These are phyloP conservation scores for Pyrenophora seminiperda DNA, from an alignment of 2,329 filamentous ascomycete genomes.

Conservation along the genomic window DNA sequence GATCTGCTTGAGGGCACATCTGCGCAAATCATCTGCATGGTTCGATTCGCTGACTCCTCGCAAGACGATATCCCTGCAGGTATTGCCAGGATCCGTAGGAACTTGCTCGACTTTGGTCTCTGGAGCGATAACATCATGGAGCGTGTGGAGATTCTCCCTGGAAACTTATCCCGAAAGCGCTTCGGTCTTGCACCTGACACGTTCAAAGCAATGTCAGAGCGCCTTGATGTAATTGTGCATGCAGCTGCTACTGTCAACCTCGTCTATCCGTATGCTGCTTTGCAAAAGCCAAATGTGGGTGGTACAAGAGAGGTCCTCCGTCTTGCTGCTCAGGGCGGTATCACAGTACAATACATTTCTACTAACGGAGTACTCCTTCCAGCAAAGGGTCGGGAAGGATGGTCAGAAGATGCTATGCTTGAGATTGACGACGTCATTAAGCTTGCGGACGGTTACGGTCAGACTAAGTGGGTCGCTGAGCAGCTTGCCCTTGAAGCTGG, in stretches of 20 bases:
- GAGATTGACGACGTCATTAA: conserved; percentile 70
- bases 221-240: conserved; percentile 75
- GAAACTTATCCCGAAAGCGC: conserved; percentile 70
- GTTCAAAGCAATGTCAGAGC: conserved; percentile 68
- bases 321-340: conserved; percentile 68
- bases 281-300: conserved; percentile 75
- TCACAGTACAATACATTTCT: conserved; percentile 77
- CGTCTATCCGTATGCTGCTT: conserved; percentile 79
- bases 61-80: conserved; percentile 68
- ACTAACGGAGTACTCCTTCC: conserved; percentile 80
- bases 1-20: conserved; percentile 70
- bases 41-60: conserved; percentile 71
- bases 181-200: conserved; percentile 69
- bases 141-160: conserved; percentile 75
- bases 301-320: conserved; percentile 78
- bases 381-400: conserved; percentile 64
- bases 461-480: conserved; percentile 83
- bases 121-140: conserved; percentile 80
- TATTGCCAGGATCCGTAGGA: conserved; percentile 74
- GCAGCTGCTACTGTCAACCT: conserved; percentile 74
- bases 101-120: conserved; percentile 76
- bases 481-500: conserved; percentile 73
- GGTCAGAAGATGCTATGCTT: conserved; percentile 72
- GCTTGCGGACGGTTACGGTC: conserved; percentile 74
- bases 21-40: conserved; percentile 72